Evolutionary conservation across 2,329 filamentous ascomycete genomes (phyloP), one percentile per base, ranked within the genome.

Genomic region (Sporothrix brunneoviolacea): DNA sequence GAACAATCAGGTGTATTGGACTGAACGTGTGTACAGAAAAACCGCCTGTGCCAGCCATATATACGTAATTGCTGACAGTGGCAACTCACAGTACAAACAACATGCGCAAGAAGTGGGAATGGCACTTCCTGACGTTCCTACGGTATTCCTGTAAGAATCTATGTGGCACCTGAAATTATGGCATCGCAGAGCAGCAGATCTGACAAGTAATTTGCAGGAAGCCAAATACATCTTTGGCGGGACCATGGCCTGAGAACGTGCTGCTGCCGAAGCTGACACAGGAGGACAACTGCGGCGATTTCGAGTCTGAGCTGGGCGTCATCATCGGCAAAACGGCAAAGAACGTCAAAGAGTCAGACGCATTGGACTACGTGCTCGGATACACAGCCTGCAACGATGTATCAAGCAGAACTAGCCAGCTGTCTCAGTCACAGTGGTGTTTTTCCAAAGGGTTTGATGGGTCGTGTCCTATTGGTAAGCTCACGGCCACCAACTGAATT

Each of bases 361-460:
- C 79, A 5, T 60, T 79, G 45, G 70, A 75, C 55, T 81, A 83
- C 58, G 71, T 85, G 5, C 73, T 84, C 2, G 81, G 82, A 24
- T 85, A 85, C 61, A 59, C 56, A 16, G 51, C 48, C 4, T 48
- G 36, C 44, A 55, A 53, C 18, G 51, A 53, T 19, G 74, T 85
- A 7, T 82, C 79, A 2, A 77, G 75, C 54, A 73, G 80, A 4
- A 73, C 75, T 44, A 70, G 69, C 48, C 80, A 83, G 65, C 69
- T 75, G 57, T 67, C 70, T 18, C 71, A 76, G 60, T 69, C 67
- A 44, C 77, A 81, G 60, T 78, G 75, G 70, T 77, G 71, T 52
- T 82, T 74, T 60, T 79, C 75, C 21, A 81, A 82, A 64, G 76
- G 77, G 1, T 79, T 81, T 49, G 79, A 81, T 55, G 73, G 73